Percentiles rank a stretch among this genome's conserved stretches.
phyloP scores from a whole-genome alignment of 208 protist species.

The Leishmania lainsoni region DNA sequence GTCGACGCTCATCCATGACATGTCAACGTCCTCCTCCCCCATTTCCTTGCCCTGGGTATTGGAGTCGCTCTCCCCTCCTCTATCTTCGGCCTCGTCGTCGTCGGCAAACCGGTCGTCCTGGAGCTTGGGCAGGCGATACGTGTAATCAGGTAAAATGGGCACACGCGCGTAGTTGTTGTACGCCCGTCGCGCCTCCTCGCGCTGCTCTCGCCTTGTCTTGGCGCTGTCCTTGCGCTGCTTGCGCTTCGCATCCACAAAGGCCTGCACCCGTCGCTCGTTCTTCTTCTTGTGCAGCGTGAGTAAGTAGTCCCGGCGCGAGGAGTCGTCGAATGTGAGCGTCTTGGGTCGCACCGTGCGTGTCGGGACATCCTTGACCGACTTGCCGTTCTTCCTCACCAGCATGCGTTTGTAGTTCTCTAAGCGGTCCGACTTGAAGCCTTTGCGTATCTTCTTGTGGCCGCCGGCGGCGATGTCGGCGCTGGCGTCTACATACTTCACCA shows the following conservation, averaged over 20 bases:
- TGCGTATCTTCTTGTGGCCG: not conserved
- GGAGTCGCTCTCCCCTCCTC: conserved; percentile 18
- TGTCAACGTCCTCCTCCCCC: conserved; percentile 11
- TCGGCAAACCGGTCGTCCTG: conserved; percentile 40
- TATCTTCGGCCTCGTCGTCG: conserved; percentile 29
- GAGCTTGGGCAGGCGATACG: conserved; percentile 63
- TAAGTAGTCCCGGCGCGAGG: conserved; percentile 65
- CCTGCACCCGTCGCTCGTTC: conserved; percentile 86
- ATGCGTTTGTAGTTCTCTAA: no score
- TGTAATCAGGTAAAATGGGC: conserved; percentile 89
- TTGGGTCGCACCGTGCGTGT: conserved; percentile 19
- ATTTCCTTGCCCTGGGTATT: conserved; percentile 11
- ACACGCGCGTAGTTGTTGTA: conserved; percentile 88
- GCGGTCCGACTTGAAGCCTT: no score
- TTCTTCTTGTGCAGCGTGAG: conserved; percentile 86
- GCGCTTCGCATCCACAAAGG: conserved; percentile 80
- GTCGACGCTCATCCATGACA: conserved; percentile 45
- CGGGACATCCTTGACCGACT: conserved; percentile 30
- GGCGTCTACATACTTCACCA: conserved; percentile 58
- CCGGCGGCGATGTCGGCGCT: conserved; percentile 29
- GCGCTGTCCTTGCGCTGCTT: conserved; percentile 70
- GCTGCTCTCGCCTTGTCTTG: conserved; percentile 72
- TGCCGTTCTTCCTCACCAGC: conserved; percentile 44
- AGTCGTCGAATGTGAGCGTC: conserved; percentile 67
- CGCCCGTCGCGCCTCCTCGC: conserved; percentile 80